Conservation (phyloP, 345 rosid genomes). For the Balakata baccata region DNA sequence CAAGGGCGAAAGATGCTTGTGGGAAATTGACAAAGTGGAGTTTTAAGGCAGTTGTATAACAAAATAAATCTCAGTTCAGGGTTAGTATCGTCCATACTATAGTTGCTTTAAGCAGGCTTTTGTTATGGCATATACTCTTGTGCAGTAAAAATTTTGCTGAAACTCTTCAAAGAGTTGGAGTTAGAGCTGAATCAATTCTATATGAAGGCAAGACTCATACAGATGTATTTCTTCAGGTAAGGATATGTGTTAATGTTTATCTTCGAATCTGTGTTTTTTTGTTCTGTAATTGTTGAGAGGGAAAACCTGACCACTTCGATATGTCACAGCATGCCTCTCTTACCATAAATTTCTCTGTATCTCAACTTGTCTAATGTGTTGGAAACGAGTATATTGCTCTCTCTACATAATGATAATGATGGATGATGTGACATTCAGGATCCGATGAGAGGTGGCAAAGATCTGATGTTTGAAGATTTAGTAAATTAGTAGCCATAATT, state of each 20-base stretch:
- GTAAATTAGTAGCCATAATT: slow-evolving; percentile 59
- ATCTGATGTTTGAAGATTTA: slow-evolving; percentile 78
- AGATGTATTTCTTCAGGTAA: slow-evolving; percentile 94
- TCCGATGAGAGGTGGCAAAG: slow-evolving; percentile 97
- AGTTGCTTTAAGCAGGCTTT: slow-evolving; percentile 8
- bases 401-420: not conserved
- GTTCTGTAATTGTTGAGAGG: too few species aligned
- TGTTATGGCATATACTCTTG: not conserved
- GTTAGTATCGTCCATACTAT: not conserved
- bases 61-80: too few species aligned
- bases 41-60: too few species aligned
- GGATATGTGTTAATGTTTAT: not conserved
- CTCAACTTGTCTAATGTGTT: not conserved
- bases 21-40: too few species aligned
- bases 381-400: not conserved
- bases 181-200: slow-evolving; percentile 60
- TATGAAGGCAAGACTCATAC: slow-evolving; percentile 94
- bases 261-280: too few species aligned
- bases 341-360: too few species aligned
- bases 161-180: slow-evolving; percentile 70
- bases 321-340: too few species aligned
- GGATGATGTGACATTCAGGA: slow-evolving; percentile 43
- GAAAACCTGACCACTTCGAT: too few species aligned
- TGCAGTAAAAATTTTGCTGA: slow-evolving; percentile 76
- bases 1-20: too few species aligned